Conservation (phyloP, 1,284 basidiomycete genomes). For the Apiotrichum laibachii region DNA sequence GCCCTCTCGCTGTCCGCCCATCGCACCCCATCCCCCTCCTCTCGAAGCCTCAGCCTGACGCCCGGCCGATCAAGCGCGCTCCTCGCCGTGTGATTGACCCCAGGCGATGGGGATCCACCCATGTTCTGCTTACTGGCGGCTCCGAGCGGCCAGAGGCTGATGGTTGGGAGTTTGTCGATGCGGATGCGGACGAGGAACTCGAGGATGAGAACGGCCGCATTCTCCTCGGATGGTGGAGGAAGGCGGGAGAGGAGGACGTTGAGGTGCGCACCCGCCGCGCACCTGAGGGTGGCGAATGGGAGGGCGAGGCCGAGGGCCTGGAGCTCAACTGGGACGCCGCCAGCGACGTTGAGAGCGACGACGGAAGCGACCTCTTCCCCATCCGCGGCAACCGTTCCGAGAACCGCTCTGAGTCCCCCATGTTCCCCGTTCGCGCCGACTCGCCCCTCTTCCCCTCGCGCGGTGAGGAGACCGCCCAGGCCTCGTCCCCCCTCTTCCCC, state of each 20-base stretch:
- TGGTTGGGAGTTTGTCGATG: constrained; percentile 16
- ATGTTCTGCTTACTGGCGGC: constrained; percentile 16
- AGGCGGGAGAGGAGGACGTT: constrained; percentile 8
- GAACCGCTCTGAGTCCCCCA: constrained; percentile 17
- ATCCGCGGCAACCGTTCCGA: constrained; percentile 1
- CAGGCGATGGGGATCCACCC: constrained; percentile 22
- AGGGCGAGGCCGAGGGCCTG: constrained; percentile 1
- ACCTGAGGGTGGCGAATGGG: constrained; percentile 1
- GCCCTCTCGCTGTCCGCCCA: constrained; percentile 42
- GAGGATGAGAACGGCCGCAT: constrained; percentile 17
- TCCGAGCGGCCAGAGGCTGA: not conserved
- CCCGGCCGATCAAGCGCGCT: constrained; percentile 17
- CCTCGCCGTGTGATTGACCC: constrained; percentile 40
- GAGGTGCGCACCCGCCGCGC: constrained; percentile 5
- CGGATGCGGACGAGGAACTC: constrained; percentile 9
- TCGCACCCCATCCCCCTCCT: constrained; percentile 31
- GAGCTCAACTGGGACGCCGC: no score
- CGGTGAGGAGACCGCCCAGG: not conserved
- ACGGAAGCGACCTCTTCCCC: constrained; percentile 2
- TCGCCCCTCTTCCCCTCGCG: constrained; percentile 27
- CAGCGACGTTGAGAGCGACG: not conserved
- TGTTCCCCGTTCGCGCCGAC: constrained; percentile 21
- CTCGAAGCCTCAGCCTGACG: not conserved
- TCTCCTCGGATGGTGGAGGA: constrained; percentile 14
- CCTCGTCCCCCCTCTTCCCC: constrained; percentile 11